Evolutionary conservation across 768 basidiomycete species (phyloP), one percentile per base, ranked within the genome.

Genomic region (Omphalotus guepiniiformis): DNA sequence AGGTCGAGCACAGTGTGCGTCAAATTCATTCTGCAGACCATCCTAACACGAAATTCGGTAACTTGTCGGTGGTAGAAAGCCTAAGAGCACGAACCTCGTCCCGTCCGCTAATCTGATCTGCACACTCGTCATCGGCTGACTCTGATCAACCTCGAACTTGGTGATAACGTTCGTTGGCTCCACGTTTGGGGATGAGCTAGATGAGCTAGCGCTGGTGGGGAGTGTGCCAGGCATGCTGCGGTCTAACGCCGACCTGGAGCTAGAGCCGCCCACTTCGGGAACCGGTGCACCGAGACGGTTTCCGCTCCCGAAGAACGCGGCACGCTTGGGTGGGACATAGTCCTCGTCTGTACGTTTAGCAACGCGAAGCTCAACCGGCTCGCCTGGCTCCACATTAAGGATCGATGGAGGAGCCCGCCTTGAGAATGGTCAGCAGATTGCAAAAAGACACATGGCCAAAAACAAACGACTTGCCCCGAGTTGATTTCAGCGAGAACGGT

Each of bases 71-170:
- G 19, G 18, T 27, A 27, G 9, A 21, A 29, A 39, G 47, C 30
- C 18, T 47, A 13, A 43, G 35, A 52, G 29, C 18, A 56, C 66
- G 5, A 53, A 88, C 88, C 90, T 79, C 15, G 91, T 88, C 7
- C 95, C 95, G 65, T 95, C 93, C 8, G 88, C 90, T 45, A 98
- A 60, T 46, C 96, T 74, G 48, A 98, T 78, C 69, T 97, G 96
- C 9, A 98, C 73, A 63, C 82, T 90, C 34, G 94, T 96, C 39
- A 83, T 87, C 4, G 95, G 94, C 63, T 76, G 72, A 13, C 68
- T 77, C 63, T 80, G 79, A 60, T 98, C 93, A 7, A 97, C 90
- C 62, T 86, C 81, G 59, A 93, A 95, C 45, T 69, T 68, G 9
- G 83, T 75, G 25, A 56, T 68, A 5, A 80, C 58, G 42, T 59